phyloP scores from a whole-genome alignment of 208 protist genomes.

The Leishmania martiniquensis region DNA sequence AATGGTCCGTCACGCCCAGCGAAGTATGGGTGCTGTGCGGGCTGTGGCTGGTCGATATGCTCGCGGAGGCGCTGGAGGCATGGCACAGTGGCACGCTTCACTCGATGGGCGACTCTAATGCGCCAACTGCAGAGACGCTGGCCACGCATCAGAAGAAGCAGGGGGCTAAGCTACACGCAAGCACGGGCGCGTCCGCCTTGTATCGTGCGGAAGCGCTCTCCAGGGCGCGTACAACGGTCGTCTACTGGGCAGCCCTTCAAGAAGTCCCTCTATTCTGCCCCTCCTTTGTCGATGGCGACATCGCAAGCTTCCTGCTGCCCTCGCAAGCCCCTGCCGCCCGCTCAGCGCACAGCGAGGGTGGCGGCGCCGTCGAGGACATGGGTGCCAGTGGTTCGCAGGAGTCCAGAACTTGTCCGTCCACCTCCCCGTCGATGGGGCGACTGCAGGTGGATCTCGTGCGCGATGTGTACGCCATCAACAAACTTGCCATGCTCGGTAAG shows the following conservation, averaged over 20 bases:
- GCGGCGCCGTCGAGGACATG: neutral
- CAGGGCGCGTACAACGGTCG: slow-evolving; percentile 57
- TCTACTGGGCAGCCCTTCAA: slow-evolving; percentile 84
- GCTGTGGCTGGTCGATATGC: slow-evolving; percentile 65
- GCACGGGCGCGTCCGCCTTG: neutral
- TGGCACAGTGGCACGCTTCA: slow-evolving; percentile 8
- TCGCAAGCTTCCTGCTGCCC: slow-evolving; percentile 60
- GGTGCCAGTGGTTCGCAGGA: slow-evolving; percentile 3
- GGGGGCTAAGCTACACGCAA: neutral
- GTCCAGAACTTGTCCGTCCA: neutral
- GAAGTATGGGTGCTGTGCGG: slow-evolving; percentile 79
- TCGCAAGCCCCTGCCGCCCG: neutral
- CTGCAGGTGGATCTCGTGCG: slow-evolving; percentile 84
- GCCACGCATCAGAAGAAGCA: neutral
- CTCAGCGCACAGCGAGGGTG: neutral
- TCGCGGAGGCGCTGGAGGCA: slow-evolving; percentile 43
- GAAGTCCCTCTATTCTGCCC: slow-evolving; percentile 84
- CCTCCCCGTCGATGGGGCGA: neutral
- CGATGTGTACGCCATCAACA: slow-evolving; percentile 98
- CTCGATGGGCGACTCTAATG: neutral
- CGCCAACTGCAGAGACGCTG: neutral
- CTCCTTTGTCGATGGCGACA: slow-evolving; percentile 82
- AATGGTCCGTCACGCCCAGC: slow-evolving; percentile 72
- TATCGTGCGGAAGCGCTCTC: slow-evolving; percentile 33
- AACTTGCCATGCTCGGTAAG: slow-evolving; percentile 92